These are phyloP conservation scores for Umbelopsis sp. DNA, from an alignment of 192 early-diverging fungal species.

Conservation along the genomic window DNA sequence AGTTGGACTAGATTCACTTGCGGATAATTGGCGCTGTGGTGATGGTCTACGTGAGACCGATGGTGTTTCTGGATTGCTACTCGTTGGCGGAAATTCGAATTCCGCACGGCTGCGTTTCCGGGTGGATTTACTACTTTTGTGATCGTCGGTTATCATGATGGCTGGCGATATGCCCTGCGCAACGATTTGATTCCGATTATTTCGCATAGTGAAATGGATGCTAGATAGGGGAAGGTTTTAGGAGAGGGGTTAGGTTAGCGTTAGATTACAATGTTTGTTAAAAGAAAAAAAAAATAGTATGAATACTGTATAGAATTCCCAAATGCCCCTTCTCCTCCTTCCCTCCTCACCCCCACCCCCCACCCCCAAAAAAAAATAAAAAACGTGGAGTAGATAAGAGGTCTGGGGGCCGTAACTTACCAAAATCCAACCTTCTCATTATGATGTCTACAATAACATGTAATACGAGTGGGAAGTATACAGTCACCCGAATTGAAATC, in stretches of 20 bases:
- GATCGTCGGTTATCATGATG: slow-evolving; percentile 97
- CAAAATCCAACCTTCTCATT: slow-evolving; percentile 93
- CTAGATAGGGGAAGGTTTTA: slow-evolving; percentile 25
- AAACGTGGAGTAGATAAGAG: not conserved
- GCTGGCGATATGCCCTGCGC: slow-evolving; percentile 85
- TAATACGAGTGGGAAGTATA: slow-evolving; percentile 89
- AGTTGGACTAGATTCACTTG: not conserved
- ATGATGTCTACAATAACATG: slow-evolving; percentile 97
- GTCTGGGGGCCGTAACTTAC: slow-evolving; percentile 14
- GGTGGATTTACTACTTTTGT: slow-evolving; percentile 75
- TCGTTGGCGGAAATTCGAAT: not conserved
- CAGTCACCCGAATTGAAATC: slow-evolving; percentile 90
- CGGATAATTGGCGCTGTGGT: slow-evolving; percentile 1
- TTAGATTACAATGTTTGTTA: not conserved
- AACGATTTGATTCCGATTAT: slow-evolving; percentile 63
- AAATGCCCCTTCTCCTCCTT: too few species aligned
- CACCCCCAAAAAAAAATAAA: not conserved
- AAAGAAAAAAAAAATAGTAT: not conserved
- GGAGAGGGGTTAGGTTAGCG: too few species aligned
- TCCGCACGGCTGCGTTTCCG: slow-evolving; percentile 10
- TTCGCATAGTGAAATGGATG: slow-evolving; percentile 79
- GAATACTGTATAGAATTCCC: too few species aligned
- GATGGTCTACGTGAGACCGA: not conserved
- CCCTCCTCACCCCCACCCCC: too few species aligned
- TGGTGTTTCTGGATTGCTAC: not conserved